phyloP scores from a whole-genome alignment of 352 stramenopile species.

The Paralagenidium karlingii region DNA sequence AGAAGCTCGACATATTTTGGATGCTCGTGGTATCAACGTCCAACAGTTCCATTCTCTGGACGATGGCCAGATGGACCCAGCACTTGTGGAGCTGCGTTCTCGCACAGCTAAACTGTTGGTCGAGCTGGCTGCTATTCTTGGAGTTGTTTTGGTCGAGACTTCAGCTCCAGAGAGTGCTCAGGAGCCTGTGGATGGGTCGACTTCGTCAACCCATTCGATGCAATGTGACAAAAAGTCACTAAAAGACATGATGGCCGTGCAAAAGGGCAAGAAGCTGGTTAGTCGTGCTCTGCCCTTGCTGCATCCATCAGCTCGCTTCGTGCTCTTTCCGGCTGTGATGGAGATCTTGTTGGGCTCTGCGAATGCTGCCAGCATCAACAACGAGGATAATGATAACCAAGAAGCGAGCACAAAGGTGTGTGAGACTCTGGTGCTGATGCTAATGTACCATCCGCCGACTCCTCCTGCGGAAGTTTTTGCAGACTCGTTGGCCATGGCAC shows the following conservation, averaged over 20 bases:
- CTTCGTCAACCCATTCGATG: constrained; percentile 9
- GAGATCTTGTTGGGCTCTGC: constrained; percentile 34
- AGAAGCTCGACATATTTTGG: constrained; percentile 67
- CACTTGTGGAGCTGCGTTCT: constrained; percentile 46
- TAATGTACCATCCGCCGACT: constrained; percentile 69
- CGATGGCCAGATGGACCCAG: constrained; percentile 48
- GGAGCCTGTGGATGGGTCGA: constrained; percentile 2
- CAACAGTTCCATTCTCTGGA: constrained; percentile 79
- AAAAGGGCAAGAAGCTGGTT: constrained; percentile 66
- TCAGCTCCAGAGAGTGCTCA: too few species aligned
- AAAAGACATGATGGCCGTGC: constrained; percentile 30
- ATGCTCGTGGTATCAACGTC: constrained; percentile 72
- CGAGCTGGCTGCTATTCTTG: constrained; percentile 47
- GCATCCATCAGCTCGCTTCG: constrained; percentile 67
- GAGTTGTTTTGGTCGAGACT: too few species aligned
- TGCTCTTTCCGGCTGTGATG: constrained; percentile 54
- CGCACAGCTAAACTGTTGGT: constrained; percentile 57
- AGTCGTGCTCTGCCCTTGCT: constrained; percentile 63
- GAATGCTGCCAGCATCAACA: constrained; percentile 11
- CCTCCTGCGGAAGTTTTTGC: constrained; percentile 48
- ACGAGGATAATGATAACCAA: constrained; percentile 24
- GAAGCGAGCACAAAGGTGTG: constrained; percentile 61
- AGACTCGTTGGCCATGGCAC: constrained; percentile 40
- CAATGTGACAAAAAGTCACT: constrained; percentile 41
- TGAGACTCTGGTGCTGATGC: constrained; percentile 67